phyloP scores from a whole-genome alignment of 2,329 filamentous ascomycete species.

The Cercospora nicotianae region DNA sequence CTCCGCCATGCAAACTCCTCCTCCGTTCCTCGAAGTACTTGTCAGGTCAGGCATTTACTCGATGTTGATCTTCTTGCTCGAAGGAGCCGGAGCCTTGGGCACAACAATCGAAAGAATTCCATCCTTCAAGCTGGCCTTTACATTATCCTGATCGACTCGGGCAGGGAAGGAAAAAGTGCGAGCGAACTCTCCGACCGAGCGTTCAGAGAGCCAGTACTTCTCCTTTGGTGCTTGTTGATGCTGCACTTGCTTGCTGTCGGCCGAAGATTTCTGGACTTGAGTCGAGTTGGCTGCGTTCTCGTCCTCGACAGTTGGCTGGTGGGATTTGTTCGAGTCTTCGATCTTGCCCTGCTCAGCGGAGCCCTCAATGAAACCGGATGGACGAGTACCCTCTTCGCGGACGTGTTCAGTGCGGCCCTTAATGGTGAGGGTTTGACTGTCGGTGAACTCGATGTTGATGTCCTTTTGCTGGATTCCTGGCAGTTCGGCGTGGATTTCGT shows the following conservation, averaged over 20 bases:
- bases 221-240: slow-evolving; percentile 16
- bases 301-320: slow-evolving; percentile 67
- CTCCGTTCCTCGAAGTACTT: background rate
- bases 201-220: slow-evolving; percentile 70
- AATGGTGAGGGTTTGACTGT: slow-evolving; percentile 70
- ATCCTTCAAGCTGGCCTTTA: slow-evolving; percentile 61
- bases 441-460: slow-evolving; percentile 75
- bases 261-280: slow-evolving; percentile 30
- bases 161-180: slow-evolving; percentile 60
- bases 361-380: slow-evolving; percentile 47
- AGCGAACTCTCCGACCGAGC: slow-evolving; percentile 60
- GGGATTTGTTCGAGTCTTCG: slow-evolving; percentile 38
- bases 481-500: slow-evolving; percentile 78
- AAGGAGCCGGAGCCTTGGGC: slow-evolving; percentile 55
- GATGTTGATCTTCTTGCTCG: slow-evolving; percentile 56
- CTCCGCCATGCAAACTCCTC: slow-evolving; percentile 2
- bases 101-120: slow-evolving; percentile 59
- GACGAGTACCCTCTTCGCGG: slow-evolving; percentile 57
- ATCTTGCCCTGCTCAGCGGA: slow-evolving; percentile 32
- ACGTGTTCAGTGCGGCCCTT: slow-evolving; percentile 67
- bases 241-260: slow-evolving; percentile 38
- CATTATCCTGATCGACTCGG: slow-evolving; percentile 59
- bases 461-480: slow-evolving; percentile 73
- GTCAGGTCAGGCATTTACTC: slow-evolving; percentile 44
- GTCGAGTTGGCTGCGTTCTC: slow-evolving; percentile 41